Conservation (phyloP, 345 rosid genomes). For the Gynandropsis gynandra region DNA sequence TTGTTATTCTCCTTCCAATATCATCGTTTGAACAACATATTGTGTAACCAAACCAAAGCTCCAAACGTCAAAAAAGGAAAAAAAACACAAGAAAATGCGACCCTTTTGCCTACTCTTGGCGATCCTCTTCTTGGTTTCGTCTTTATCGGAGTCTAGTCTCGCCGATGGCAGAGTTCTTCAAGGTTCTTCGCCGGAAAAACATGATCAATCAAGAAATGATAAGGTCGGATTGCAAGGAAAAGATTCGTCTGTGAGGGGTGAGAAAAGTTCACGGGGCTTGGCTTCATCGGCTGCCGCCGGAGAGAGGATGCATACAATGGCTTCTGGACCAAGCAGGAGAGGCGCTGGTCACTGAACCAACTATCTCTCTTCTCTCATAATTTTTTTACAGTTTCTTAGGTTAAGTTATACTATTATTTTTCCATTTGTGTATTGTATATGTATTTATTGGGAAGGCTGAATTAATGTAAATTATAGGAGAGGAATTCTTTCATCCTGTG, state of each 20-base stretch:
- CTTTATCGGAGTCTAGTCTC: constrained; percentile 28
- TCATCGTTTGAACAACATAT: constrained; percentile 23
- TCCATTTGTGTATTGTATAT: too few species aligned
- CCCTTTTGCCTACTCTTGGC: constrained; percentile 27
- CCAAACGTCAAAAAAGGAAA: constrained; percentile 13
- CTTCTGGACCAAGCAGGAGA: constrained; percentile 76
- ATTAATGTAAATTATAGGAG: too few species aligned
- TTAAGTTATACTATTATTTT: too few species aligned
- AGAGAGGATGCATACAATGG: constrained; percentile 32
- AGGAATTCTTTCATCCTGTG: too few species aligned
- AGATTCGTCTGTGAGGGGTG: constrained; percentile 20
- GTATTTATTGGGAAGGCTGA: too few species aligned
- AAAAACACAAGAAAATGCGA: constrained; percentile 36
- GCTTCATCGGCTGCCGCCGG: constrained; percentile 9
- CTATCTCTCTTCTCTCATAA: too few species aligned
- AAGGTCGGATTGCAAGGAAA: constrained; percentile 15
- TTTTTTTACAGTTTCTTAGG: too few species aligned
- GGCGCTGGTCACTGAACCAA: constrained; percentile 55
- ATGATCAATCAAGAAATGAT: constrained; percentile 8
- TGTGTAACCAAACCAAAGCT: constrained; percentile 11
- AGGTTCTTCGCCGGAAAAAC: constrained; percentile 8
- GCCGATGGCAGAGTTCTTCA: constrained; percentile 32
- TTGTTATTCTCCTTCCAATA: constrained; percentile 26
- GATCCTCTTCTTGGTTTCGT: constrained; percentile 29
- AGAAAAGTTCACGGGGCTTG: constrained; percentile 21